phyloP scores from a whole-genome alignment of 2,329 filamentous ascomycete genomes.

The Alternaria tenuissima region DNA sequence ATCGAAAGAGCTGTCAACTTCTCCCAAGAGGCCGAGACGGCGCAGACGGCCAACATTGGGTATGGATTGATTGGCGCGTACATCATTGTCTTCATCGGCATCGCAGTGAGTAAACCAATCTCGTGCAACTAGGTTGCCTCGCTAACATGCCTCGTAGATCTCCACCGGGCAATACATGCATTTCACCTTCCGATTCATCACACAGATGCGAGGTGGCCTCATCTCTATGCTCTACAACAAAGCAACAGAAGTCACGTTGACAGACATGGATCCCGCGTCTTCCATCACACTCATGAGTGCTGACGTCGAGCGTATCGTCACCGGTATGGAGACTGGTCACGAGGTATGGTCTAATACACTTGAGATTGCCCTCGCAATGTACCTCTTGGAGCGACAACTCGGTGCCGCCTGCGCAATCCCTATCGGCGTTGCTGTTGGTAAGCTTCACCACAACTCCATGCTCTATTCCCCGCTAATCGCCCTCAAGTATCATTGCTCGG shows the following conservation, averaged over 20 bases:
- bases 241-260: constrained; percentile 36
- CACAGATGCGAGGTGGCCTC: constrained; percentile 47
- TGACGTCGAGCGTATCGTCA: constrained; percentile 48
- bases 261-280: constrained; percentile 42
- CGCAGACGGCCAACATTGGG: constrained; percentile 38
- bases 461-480: neutral
- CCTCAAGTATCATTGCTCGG: constrained; percentile 32
- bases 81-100: constrained; percentile 45
- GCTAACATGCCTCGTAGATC: constrained; percentile 32
- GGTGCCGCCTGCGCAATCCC: constrained; percentile 60
- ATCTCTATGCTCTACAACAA: constrained; percentile 50
- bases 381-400: constrained; percentile 58
- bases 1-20: constrained; percentile 44
- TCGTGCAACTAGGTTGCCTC: neutral
- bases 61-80: constrained; percentile 48
- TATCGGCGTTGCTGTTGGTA: constrained; percentile 54
- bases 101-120: constrained; percentile 35
- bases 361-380: constrained; percentile 58
- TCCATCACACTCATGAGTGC: constrained; percentile 49
- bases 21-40: constrained; percentile 26
- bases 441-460: constrained; percentile 4
- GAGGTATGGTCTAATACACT: constrained; percentile 50
- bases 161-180: constrained; percentile 48
- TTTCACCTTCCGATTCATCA: constrained; percentile 45
- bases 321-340: constrained; percentile 46